These are phyloP conservation scores for Sordariomycetes sp. DNA, from an alignment of 2,329 filamentous ascomycete species.

Conservation along the genomic window DNA sequence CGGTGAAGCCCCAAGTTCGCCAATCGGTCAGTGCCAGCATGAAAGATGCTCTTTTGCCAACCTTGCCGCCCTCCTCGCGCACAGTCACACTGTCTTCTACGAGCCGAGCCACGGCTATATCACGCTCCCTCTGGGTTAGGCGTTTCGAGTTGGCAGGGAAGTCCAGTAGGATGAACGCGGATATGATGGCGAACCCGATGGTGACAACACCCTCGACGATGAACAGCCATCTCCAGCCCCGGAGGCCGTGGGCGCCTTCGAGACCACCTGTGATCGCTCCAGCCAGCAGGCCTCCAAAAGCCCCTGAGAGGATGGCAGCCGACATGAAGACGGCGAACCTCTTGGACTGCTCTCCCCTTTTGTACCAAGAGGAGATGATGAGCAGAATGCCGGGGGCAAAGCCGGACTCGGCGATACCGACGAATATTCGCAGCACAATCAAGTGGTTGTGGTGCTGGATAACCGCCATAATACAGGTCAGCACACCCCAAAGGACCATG, in stretches of 20 bases:
- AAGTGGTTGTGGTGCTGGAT: constrained; percentile 9
- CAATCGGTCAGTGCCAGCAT: constrained; percentile 15
- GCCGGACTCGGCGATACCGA: constrained; percentile 11
- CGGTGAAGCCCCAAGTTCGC: constrained; percentile 13
- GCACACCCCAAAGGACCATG: constrained; percentile 15
- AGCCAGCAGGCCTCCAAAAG: constrained; percentile 34
- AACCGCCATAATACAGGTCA: constrained; percentile 10
- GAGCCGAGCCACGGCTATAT: constrained; percentile 49
- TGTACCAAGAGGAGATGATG: constrained; percentile 17
- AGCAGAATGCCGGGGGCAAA: constrained; percentile 17
- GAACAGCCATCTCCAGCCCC: constrained; percentile 37
- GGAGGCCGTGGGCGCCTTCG: constrained; percentile 26
- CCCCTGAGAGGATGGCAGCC: constrained; percentile 23
- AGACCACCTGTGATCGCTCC: constrained; percentile 24
- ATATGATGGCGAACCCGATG: constrained; percentile 45
- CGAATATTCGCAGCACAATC: constrained; percentile 10
- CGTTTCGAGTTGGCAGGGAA: constrained; percentile 30
- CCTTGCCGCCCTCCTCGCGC: constrained; percentile 37
- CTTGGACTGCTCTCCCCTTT: constrained; percentile 12
- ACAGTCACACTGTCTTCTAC: constrained; percentile 58
- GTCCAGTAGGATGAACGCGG: constrained; percentile 41
- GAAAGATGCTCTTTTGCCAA: constrained; percentile 11
- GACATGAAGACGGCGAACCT: constrained; percentile 21
- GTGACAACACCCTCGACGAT: constrained; percentile 63
- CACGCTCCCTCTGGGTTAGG: constrained; percentile 38